Evolutionary conservation across 352 stramenopile species (phyloP).

Genomic region (Pseudoperonospora humuli): DNA sequence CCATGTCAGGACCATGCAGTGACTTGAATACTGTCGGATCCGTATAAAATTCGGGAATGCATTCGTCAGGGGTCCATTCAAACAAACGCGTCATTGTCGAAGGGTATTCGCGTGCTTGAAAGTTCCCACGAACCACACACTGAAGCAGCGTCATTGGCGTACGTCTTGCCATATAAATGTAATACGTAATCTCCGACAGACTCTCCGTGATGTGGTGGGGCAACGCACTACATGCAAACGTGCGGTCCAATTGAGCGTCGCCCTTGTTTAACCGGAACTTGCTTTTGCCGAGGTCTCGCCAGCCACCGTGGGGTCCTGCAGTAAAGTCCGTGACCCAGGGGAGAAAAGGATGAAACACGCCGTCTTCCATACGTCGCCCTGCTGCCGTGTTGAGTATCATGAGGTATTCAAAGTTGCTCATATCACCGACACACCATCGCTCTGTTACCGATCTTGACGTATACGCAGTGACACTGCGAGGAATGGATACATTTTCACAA

Average conservation of each 20-base stretch:
- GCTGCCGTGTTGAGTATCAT: slow-evolving; percentile 88
- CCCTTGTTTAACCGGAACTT: slow-evolving; percentile 95
- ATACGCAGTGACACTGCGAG: slow-evolving; percentile 10
- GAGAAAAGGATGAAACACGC: slow-evolving; percentile 89
- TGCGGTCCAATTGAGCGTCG: slow-evolving; percentile 88
- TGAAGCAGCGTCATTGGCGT: slow-evolving; percentile 82
- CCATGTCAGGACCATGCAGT: slow-evolving; percentile 63
- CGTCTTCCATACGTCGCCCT: slow-evolving; percentile 68
- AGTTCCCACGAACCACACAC: slow-evolving; percentile 86
- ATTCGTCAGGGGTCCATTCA: slow-evolving; percentile 94
- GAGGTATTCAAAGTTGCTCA: slow-evolving; percentile 93
- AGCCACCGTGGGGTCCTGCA: slow-evolving; percentile 33
- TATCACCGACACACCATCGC: slow-evolving; percentile 82
- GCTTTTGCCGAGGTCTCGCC: slow-evolving; percentile 86
- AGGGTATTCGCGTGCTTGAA: slow-evolving; percentile 92
- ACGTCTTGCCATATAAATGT: slow-evolving; percentile 91
- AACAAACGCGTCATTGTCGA: slow-evolving; percentile 86
- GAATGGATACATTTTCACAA: neutral
- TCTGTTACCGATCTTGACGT: slow-evolving; percentile 54
- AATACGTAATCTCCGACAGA: slow-evolving; percentile 93
- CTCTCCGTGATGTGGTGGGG: slow-evolving; percentile 94
- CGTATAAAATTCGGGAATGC: slow-evolving; percentile 92
- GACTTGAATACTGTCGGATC: slow-evolving; percentile 84
- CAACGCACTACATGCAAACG: slow-evolving; percentile 76
- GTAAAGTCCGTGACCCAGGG: slow-evolving; percentile 94